Percentiles rank a stretch among this genome's conserved stretches.
phyloP scores from a whole-genome alignment of 345 rosid species.

The Rhodomyrtus tomentosa region DNA sequence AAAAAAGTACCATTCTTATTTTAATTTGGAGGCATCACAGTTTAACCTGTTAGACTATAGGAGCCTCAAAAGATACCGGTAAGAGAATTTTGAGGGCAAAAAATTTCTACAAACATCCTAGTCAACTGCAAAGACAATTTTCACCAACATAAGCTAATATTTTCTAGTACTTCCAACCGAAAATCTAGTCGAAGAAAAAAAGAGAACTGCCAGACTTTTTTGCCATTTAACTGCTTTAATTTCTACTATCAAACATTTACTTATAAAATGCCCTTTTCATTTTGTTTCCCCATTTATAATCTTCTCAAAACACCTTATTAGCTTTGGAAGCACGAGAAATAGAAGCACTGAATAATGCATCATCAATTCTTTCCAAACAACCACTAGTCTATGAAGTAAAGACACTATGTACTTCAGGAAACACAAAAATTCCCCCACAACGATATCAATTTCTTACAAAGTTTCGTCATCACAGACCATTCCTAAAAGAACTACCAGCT shows the following conservation, averaged over 20 bases:
- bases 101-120: neutral
- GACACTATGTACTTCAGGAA: neutral
- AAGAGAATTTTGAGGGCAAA: neutral
- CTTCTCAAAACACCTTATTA: neutral
- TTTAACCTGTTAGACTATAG: neutral
- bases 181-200: neutral
- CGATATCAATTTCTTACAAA: neutral
- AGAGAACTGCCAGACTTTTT: neutral
- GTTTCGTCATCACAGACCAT: neutral
- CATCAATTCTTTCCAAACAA: neutral
- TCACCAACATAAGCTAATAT: neutral
- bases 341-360: neutral
- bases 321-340: neutral
- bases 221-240: neutral
- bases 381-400: neutral
- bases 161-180: neutral
- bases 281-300: neutral
- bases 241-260: neutral
- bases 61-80: neutral
- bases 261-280: neutral
- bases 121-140: neutral
- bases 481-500: neutral
- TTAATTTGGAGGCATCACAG: neutral
- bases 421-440: neutral
- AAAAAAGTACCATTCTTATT: neutral